Conservation (phyloP, 2,329 filamentous ascomycete genomes). For the Epichloe sylvatica region DNA sequence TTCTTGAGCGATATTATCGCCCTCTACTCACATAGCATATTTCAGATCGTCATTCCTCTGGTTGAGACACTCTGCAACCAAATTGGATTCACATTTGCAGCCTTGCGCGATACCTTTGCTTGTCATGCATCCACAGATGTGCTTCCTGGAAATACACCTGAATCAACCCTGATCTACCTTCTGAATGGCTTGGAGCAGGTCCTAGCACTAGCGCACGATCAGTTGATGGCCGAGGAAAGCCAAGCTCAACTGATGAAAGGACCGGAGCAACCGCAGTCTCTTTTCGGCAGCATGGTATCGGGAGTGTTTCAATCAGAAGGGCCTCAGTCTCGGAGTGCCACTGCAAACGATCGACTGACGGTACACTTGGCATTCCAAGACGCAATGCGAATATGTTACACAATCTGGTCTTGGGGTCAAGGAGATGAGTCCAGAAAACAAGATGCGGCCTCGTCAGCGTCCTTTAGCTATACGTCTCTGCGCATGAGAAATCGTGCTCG, state of each 20-base stretch:
- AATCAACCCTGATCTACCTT: slow-evolving; percentile 66
- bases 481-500: slow-evolving; percentile 83
- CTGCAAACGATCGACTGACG: slow-evolving; percentile 86
- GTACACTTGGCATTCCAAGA: slow-evolving; percentile 96
- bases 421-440: slow-evolving; percentile 42
- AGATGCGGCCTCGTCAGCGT: slow-evolving; percentile 58
- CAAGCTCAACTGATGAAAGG: slow-evolving; percentile 55
- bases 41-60: slow-evolving; percentile 78
- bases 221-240: slow-evolving; percentile 62
- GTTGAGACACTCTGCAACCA: slow-evolving; percentile 80
- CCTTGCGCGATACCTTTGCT: slow-evolving; percentile 51
- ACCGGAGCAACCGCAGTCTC: slow-evolving; percentile 70
- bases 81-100: slow-evolving; percentile 57
- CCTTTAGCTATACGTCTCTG: slow-evolving; percentile 79
- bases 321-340: slow-evolving; percentile 62
- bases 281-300: slow-evolving; percentile 90
- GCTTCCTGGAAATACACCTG: slow-evolving; percentile 29
- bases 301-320: slow-evolving; percentile 74
- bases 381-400: slow-evolving; percentile 80
- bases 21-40: slow-evolving; percentile 70
- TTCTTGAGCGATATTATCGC: slow-evolving; percentile 76
- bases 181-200: slow-evolving; percentile 90
- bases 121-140: slow-evolving; percentile 8
- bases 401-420: slow-evolving; percentile 88
- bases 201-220: slow-evolving; percentile 73